phyloP scores from a whole-genome alignment of 331 rosid species.

The Quercus phellos region DNA sequence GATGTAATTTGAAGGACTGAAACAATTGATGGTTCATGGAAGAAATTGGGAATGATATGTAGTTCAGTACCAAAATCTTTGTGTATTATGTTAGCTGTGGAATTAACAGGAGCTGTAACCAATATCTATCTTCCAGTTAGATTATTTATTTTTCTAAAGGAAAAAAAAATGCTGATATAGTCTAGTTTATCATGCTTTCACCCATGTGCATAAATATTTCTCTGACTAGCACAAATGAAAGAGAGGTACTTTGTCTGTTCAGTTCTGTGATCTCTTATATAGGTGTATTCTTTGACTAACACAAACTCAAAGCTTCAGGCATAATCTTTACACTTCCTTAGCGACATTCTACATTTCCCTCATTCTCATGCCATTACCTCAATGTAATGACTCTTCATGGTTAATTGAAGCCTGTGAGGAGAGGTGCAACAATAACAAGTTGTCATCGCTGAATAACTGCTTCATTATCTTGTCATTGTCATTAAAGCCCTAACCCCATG shows the following conservation, averaged over 20 bases:
- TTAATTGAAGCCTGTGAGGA: constrained; percentile 6
- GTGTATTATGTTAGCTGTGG: neutral
- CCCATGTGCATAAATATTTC: neutral
- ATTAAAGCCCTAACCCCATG: neutral
- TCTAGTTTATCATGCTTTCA: neutral
- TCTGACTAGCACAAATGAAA: neutral
- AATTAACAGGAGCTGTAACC: constrained; percentile 4
- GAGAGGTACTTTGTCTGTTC: neutral
- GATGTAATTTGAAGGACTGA: too few relatives aligned
- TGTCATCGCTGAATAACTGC: neutral
- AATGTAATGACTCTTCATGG: neutral
- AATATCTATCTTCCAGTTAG: neutral
- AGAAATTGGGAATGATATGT: too few relatives aligned
- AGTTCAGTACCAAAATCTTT: too few relatives aligned
- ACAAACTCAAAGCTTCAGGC: neutral
- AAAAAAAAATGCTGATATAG: neutral
- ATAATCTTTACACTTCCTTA: neutral
- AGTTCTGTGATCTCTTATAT: neutral
- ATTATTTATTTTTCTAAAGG: neutral
- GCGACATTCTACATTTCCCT: neutral
- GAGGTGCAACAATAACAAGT: neutral
- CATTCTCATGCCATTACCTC: neutral
- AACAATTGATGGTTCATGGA: too few relatives aligned
- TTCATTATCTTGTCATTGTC: neutral
- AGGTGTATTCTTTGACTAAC: neutral